A percentile compares a stretch with the other conserved stretches of the same genome.
These are phyloP conservation scores for Rhinocladiella mackenziei DNA, from an alignment of 2,329 filamentous ascomycete genomes.

Conservation along the genomic window DNA sequence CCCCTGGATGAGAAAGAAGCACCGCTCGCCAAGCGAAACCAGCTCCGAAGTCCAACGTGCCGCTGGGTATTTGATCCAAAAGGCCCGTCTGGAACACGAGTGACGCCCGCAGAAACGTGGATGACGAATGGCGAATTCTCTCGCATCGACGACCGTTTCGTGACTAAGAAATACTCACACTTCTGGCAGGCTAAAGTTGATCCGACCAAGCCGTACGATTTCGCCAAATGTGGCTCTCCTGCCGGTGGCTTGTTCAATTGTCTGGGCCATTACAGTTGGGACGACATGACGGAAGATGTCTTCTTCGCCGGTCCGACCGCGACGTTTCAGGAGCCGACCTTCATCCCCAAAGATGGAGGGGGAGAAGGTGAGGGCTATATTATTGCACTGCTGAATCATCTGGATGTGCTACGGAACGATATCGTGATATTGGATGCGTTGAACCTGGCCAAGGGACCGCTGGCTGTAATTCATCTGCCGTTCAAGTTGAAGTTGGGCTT, in stretches of 20 bases:
- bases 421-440: conserved; percentile 36
- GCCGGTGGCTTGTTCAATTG: conserved; percentile 28
- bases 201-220: conserved; percentile 31
- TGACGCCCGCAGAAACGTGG: conserved; percentile 38
- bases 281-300: conserved; percentile 27
- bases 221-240: conserved; percentile 30
- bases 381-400: conserved; percentile 34
- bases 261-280: conserved; percentile 26
- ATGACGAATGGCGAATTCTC: conserved; percentile 33
- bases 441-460: conserved; percentile 31
- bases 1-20: conserved; percentile 15
- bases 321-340: conserved; percentile 34
- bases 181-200: conserved; percentile 44
- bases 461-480: conserved; percentile 35
- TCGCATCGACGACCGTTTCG: conserved; percentile 33
- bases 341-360: conserved; percentile 30
- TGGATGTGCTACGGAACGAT: conserved; percentile 40
- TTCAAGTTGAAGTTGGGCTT: conserved; percentile 35
- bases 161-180: conserved; percentile 44
- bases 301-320: conserved; percentile 32
- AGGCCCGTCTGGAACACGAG: conserved; percentile 35
- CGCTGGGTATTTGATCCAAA: conserved; percentile 35
- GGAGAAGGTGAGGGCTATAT: conserved; percentile 36
- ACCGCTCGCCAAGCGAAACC: conserved; percentile 27
- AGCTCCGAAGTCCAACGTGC: conserved; percentile 28